Base-by-base conservation (phyloP, 108 stramenopile species). In the Schizochytrium sp. region DNA sequence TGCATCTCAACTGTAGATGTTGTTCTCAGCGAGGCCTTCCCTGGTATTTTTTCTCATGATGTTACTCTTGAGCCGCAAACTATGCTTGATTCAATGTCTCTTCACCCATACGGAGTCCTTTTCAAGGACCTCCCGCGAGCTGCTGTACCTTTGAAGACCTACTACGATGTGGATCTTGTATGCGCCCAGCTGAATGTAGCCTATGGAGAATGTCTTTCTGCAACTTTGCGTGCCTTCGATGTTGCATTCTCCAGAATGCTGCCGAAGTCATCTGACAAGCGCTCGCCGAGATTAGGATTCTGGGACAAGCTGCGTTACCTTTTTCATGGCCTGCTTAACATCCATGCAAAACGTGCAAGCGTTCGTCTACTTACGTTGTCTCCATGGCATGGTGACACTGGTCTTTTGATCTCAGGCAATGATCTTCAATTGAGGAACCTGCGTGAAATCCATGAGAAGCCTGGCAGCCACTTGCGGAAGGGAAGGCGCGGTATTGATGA, bases 321-420 rank as follows among this genome's bases (percentile, higher is more conserved):
- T 38, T 83, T 55, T 83, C 76, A 83, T 40, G 76, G 76, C 76
- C 28, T 83, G 53, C 47, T 83, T 42, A 38, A 53, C 53, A 53
- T 83, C 2, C 49, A 83, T n/a, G 76, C 76, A n/a, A 83, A 83
- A 17, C 76, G 76, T 5, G 76, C 53, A 28, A 55, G 50, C 13
- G 76, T 83, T 28, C 76, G 76, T 17, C 47, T 83, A 2, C 53
- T 83, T 10, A 83, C 76, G 15, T 8, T 83, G 5, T 83, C 76
- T 5, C 76, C 76, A 5, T 83, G 76, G 76, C 76, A 83, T 50
- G 76, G 76, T 53, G 76, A 83, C 76, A 83, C 76, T 5, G 76
- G 76, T 38, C 47, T 83, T 5, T 53, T 83, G 7, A 55, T 83
- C 10, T 5, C 50, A 47, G 76, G 76, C 10, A 83, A 49, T 13